phyloP scores from a whole-genome alignment of 306 rosid genomes.

The Astragalus glycyphyllos region DNA sequence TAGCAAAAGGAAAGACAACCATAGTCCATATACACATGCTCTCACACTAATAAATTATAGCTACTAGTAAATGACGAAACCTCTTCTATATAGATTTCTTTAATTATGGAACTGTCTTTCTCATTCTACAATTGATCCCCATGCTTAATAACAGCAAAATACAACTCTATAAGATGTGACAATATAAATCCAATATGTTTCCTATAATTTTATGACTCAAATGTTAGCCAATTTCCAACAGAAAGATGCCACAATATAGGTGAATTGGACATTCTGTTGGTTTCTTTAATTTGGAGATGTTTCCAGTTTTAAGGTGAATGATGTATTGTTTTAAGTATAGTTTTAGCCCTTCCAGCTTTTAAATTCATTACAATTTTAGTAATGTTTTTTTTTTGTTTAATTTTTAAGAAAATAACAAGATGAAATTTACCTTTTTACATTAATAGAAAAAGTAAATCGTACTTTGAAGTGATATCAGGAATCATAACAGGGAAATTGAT shows the following conservation, averaged over 20 bases:
- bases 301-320: neutral
- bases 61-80: constrained; percentile 35
- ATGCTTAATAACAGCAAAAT: constrained; percentile 11
- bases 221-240: constrained; percentile 28
- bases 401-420: no score
- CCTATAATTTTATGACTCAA: constrained; percentile 29
- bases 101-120: constrained; percentile 14
- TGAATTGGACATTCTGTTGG: constrained; percentile 27
- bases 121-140: neutral
- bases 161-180: constrained; percentile 3
- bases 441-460: no score
- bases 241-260: neutral
- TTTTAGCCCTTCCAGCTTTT: neutral
- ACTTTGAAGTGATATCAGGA: no score
- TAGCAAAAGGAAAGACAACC: constrained; percentile 34
- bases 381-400: no score
- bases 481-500: no score
- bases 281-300: neutral
- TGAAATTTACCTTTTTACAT: no score
- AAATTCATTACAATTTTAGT: no score
- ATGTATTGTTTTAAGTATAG: neutral
- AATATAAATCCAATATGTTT: constrained; percentile 9
- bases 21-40: constrained; percentile 23
- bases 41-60: no score
- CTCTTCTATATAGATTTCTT: constrained; percentile 35